Base-by-base conservation (phyloP, 108 stramenopile genomes). In the Cyclotella choctawhatcheeana region DNA sequence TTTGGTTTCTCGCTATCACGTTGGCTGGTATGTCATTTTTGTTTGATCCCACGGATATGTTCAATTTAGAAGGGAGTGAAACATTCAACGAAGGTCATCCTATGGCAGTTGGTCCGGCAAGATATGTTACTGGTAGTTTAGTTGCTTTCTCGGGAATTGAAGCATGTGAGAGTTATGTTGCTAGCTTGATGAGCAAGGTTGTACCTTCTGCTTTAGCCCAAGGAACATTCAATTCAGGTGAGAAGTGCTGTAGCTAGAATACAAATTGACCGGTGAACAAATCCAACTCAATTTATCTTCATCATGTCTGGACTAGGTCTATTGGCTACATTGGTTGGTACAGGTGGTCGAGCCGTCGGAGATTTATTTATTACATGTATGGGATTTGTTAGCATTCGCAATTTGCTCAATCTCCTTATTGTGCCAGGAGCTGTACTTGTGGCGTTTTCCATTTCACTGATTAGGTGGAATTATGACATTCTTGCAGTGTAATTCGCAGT, bases 301-400 rank as follows among this genome's bases (percentile, higher is more conserved):
- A 44, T 31, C n/a, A n/a, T n/a, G n/a, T n/a, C n/a, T n/a, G n/a
- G n/a, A n/a, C n/a, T n/a, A n/a, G n/a, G 24, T 58, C 29, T 61
- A 30, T 22, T 74, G 30, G 33, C 7, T 1, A 35, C 18, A 55
- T 40, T 70, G 44, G 47, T 54, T 30, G 35, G 24, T 16, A 64
- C 64, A 27, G 67, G 76, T 31, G 88, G 85, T 56, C 67, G 84
- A 21, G 88, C 85, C 17, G 58, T 65, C 17, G 88, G 88, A 50
- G 86, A 89, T 59, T 29, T 81, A n/a, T 86, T 89, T 43, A 86
- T 89, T 51, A 86, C 84, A 13, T 40, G 69, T 22, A 86, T 89
- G 88, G 88, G 85, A 24, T 71, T 76, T 17, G 60, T 83, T 17
- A 81, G 82, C 35, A 85, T 89, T 26, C 78, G 88, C 5, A 82